Evolutionary conservation across 129 eudicot genomes (phyloP), one percentile per base, ranked within the genome.

Genomic region (Centaurea solstitialis): DNA sequence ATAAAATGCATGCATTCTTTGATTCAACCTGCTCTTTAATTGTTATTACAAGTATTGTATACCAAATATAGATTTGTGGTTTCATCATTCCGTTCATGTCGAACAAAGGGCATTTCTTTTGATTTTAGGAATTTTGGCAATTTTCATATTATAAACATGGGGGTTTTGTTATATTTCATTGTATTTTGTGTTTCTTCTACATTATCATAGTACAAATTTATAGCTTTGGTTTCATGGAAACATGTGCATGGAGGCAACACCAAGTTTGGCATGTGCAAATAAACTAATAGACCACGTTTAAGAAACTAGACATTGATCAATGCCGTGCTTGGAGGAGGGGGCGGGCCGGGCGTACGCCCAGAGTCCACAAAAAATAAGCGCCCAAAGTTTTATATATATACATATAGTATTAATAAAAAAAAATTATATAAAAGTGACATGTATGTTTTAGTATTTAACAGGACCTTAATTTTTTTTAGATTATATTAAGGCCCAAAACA

Each of bases 201-300:
- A 11, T 38, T 22, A 68, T 35, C 38, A 18, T 37, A 38, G 28
- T 70, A 35, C 40, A 70, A 15, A 22, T 38, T 35, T 71, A 38
- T 21, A 76, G 28, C 9, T 3, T 26, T 74, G 53, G 35, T 26
- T 62, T 43, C 6, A 35, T 26, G 80, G 68, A 75, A 47, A 74
- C 86, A 96, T 98, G 87, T 96, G 98, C 88, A 93, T 96, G 99
- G 99, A 96, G 86, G 87, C 99, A 73, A 96, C 99, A 33, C 99
- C 99, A 30, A 96, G 99, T 82, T 77, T 96, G 76, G 98, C 99
- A 40, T 96, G 99, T 76, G 99, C 99, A 50, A 96, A 96, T 89
- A 96, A n/a, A n/a, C n/a, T n/a, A n/a, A n/a, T n/a, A n/a, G n/a
- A n/a, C n/a, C n/a, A n/a, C n/a, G n/a, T n/a, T n/a, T n/a, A n/a